Evolutionary conservation across 2,329 filamentous ascomycete genomes (phyloP).

Genomic region (Verticillium nonalfalfae): DNA sequence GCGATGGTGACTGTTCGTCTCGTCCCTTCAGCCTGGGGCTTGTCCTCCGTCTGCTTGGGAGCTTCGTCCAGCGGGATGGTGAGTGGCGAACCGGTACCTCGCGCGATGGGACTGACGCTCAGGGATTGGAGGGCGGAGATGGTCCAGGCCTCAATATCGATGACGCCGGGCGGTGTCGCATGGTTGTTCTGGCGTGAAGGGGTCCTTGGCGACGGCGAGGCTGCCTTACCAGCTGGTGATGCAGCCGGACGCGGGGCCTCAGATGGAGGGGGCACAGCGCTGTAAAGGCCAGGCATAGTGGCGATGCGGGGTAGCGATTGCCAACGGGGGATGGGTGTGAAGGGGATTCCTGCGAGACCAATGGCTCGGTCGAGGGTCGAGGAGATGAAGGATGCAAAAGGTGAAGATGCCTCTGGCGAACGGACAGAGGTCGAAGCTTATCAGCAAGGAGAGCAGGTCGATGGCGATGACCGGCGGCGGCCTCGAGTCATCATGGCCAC

Average conservation of each 20-base stretch:
- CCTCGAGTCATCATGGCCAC: background rate
- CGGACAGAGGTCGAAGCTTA: background rate
- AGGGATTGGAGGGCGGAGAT: slow-evolving; percentile 49
- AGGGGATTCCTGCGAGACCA: background rate
- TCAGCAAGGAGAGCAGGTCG: background rate
- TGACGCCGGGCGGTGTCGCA: slow-evolving; percentile 18
- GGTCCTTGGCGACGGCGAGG: slow-evolving; percentile 13
- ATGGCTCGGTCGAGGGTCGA: background rate
- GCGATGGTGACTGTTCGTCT: slow-evolving; percentile 12
- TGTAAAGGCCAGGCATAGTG: slow-evolving; percentile 43
- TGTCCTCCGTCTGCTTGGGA: slow-evolving; percentile 7
- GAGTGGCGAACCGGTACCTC: slow-evolving; percentile 57
- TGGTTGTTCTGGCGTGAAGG: slow-evolving; percentile 10
- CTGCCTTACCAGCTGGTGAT: slow-evolving; percentile 9
- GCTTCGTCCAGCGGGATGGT: slow-evolving; percentile 69
- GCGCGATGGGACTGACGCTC: slow-evolving; percentile 47
- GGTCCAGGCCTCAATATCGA: slow-evolving; percentile 65
- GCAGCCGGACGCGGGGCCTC: slow-evolving; percentile 9
- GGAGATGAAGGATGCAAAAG: background rate
- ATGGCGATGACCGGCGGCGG: background rate
- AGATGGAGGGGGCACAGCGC: slow-evolving; percentile 43
- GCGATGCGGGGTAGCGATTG: background rate
- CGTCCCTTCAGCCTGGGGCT: slow-evolving; percentile 5
- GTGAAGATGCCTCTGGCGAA: background rate
- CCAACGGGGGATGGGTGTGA: background rate